Evolutionary conservation across 805 yeast species (phyloP), one percentile per base, ranked within the genome.

Genomic region (Schwanniomyces polymorphus): DNA sequence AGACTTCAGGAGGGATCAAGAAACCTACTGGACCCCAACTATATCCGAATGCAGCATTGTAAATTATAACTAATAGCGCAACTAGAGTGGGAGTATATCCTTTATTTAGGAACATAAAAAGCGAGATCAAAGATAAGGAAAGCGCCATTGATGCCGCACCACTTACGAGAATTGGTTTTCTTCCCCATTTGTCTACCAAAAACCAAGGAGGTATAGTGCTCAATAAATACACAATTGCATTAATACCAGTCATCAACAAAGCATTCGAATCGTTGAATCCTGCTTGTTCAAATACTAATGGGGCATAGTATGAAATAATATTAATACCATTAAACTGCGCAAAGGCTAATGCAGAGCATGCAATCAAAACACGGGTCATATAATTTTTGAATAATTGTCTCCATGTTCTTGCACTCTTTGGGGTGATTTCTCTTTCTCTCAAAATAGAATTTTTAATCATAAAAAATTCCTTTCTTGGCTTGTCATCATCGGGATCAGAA

Each of bases 301-400:
- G 82, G 0, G 85, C 84, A 52, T 81, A 82, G 57, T 80, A 81
- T 0, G 81, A 73, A 35, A 82, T 77, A 45, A 81, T 71, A 56
- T 82, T 82, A 53, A 81, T 81, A 18, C 86, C 86, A 47, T 74
- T 74, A 47, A 74, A 68, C 50, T 74, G 78, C 16, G 78, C 78
- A 60, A 72, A 72, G 9, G 68, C 74, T 55, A 74, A 57, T 9
- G 76, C 73, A 17, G 74, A 67, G 49, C 78, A 73, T 16, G 70
- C 78, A 48, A 73, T 48, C 41, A 67, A 56, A 16, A 71, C 65
- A 23, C 77, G 45, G 10, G 56, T 54, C 43, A 63, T 49, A 56
- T 78, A 75, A 44, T 62, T 66, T 38, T 59, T 58, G 45, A 76
- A 67, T 68, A 76, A 62, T 49, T 68, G 69, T 27, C 58, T 63